Conservation (phyloP, 2,329 filamentous ascomycete species). For the Curvularia sp. region DNA sequence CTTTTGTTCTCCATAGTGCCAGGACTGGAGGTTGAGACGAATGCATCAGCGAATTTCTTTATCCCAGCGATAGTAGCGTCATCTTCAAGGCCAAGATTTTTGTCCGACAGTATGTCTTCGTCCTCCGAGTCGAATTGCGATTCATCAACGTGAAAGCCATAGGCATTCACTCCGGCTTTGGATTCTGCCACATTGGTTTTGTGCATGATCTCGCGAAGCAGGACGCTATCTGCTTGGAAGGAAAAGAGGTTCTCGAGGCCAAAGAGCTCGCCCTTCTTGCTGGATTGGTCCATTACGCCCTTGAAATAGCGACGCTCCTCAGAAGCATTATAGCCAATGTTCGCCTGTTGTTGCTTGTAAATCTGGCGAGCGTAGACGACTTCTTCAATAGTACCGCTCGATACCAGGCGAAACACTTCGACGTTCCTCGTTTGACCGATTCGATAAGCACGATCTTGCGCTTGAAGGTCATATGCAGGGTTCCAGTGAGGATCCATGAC, state of each 20-base stretch:
- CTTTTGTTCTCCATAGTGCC: conserved; percentile 46
- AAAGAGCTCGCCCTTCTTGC: conserved; percentile 91
- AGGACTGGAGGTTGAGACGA: conserved; percentile 26
- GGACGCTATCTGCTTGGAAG: conserved; percentile 77
- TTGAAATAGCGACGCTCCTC: conserved; percentile 94
- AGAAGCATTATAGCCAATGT: conserved; percentile 94
- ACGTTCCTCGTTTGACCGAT: conserved; percentile 94
- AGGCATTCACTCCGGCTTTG: conserved; percentile 79
- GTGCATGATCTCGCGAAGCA: conserved; percentile 95
- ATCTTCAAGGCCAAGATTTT: conserved; percentile 37
- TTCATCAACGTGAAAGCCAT: conserved; percentile 68
- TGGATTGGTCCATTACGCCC: conserved; percentile 83
- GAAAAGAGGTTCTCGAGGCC: conserved; percentile 86
- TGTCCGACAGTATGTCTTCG: conserved; percentile 39
- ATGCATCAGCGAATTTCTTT: conserved; percentile 53
- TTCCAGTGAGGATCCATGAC: conserved; percentile 99
- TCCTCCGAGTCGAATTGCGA: conserved; percentile 39
- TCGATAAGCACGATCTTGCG: conserved; percentile 93
- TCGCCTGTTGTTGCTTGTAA: conserved; percentile 98
- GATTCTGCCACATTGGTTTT: conserved; percentile 97
- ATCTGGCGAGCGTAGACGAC: conserved; percentile 97
- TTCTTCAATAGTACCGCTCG: conserved; percentile 92
- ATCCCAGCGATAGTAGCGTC: conserved; percentile 64
- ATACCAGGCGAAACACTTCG: conserved; percentile 91
- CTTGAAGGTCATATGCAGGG: conserved; percentile 90